Evolutionary conservation across 805 yeast species (phyloP).

Genomic region (Debaryomyces maramus): DNA sequence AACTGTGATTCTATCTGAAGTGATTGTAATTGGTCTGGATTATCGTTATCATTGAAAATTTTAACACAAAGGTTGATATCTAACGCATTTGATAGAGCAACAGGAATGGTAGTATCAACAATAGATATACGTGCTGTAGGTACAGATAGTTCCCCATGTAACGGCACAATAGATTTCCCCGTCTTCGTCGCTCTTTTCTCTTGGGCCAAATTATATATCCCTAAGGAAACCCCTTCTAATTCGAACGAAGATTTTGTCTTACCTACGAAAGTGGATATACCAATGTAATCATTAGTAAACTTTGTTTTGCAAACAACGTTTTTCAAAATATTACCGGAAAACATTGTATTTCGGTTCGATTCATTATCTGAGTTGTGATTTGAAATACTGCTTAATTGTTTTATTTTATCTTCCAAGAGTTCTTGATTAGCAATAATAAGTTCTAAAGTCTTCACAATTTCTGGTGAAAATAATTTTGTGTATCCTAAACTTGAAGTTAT

Average conservation of each 20-base stretch:
- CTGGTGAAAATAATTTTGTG: slow-evolving; percentile 29
- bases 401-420: background rate
- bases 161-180: slow-evolving; percentile 18
- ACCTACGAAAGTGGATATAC: slow-evolving; percentile 32
- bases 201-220: slow-evolving; percentile 23
- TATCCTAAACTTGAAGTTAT: slow-evolving; percentile 26
- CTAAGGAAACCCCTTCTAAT: slow-evolving; percentile 28
- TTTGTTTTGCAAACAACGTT: slow-evolving; percentile 23
- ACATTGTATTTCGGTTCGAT: no score
- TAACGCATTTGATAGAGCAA: slow-evolving; percentile 40
- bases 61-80: slow-evolving; percentile 48
- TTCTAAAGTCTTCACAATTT: slow-evolving; percentile 19
- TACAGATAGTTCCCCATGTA: slow-evolving; percentile 39
- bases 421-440: slow-evolving; percentile 8
- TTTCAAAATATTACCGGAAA: no score
- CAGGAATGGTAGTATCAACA: slow-evolving; percentile 39
- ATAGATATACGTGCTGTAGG: slow-evolving; percentile 45
- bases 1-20: slow-evolving; percentile 60
- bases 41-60: slow-evolving; percentile 37
- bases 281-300: slow-evolving; percentile 34
- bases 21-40: slow-evolving; percentile 33
- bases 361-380: no score
- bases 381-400: background rate
- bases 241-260: slow-evolving; percentile 36
- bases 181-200: background rate